Base-by-base conservation (phyloP, 1,139 yeast genomes). In the Suhomyces kunorum region DNA sequence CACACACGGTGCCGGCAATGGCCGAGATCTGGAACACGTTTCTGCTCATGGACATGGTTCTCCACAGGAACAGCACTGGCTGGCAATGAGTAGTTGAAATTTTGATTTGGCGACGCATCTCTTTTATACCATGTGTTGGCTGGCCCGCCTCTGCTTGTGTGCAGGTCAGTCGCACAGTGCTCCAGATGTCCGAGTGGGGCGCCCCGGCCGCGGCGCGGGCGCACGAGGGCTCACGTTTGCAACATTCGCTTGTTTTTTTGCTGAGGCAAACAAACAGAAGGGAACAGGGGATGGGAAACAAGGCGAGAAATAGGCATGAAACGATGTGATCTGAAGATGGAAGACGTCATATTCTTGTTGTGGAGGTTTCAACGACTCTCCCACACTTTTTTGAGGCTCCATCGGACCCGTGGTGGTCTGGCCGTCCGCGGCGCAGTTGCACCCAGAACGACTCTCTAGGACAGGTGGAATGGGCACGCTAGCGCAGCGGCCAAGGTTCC, bases 11-110 rank as follows among this genome's bases (percentile, higher is more conserved):
- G 39, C 59, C 50, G 20, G 65, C 57, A 5, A 69, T 53, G 34
- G 58, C 57, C 23, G 55, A 55, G 4, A 60, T 43, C 46, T 68
- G 69, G 44, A 57, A 64, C 18, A 62, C 38, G 32, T 46, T 44
- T 36, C 47, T 46, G 41, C 44, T 45, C 42, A 42, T n/a, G 19
- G 45, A 42, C 42, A 48, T 46, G 20, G 35, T n/a, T 16, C 12
- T 8, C 18, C 11, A 18, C 28, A 2, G 34, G 27, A 6, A n/a
- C n/a, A 15, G 14, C 17, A 24, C 13, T 6, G 27, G 24, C 14
- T 20, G 28, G 28, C 15, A 28, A 15, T 19, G 15, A 18, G 27
- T 34, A 16, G 31, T 15, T 14, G 11, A 23, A 32, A 33, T 28
- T 23, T 38, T 34, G 32, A 26, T 12, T 8, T 16, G 13, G 32